phyloP scores from a whole-genome alignment of 1,284 basidiomycete species.

The Ustanciosporium gigantosporum region DNA sequence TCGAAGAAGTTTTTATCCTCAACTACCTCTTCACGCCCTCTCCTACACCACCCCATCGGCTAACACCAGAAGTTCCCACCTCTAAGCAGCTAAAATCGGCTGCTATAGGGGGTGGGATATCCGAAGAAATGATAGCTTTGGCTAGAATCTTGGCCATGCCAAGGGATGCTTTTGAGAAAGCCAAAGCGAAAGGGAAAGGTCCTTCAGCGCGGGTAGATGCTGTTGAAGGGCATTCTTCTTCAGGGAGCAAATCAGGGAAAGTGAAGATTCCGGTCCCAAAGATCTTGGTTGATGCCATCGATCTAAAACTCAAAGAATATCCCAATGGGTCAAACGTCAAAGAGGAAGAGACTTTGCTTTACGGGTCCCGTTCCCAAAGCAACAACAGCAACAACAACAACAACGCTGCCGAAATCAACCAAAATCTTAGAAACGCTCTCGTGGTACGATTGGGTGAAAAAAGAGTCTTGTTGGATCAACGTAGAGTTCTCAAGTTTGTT shows the following conservation, averaged over 20 bases:
- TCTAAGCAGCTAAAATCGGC: slow-evolving; percentile 34
- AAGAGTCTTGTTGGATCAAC: slow-evolving; percentile 66
- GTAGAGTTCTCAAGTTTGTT: slow-evolving; percentile 35
- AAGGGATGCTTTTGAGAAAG: slow-evolving; percentile 70
- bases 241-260: not conserved
- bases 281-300: slow-evolving; percentile 35
- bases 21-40: slow-evolving; percentile 49
- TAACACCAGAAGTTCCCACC: slow-evolving; percentile 17
- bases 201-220: slow-evolving; percentile 74
- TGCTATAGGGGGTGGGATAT: slow-evolving; percentile 66
- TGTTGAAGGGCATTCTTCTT: slow-evolving; percentile 25
- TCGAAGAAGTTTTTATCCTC: slow-evolving; percentile 54
- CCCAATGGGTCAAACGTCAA: slow-evolving; percentile 46
- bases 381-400: not conserved
- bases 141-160: slow-evolving; percentile 71
- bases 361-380: slow-evolving; percentile 7
- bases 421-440: slow-evolving; percentile 67
- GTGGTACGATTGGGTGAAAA: slow-evolving; percentile 82
- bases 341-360: slow-evolving; percentile 67
- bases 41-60: slow-evolving; percentile 29
- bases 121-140: slow-evolving; percentile 73
- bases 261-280: slow-evolving; percentile 13
- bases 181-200: slow-evolving; percentile 72
- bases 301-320: slow-evolving; percentile 26
- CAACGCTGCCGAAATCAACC: slow-evolving; percentile 1